Percentiles rank a stretch among this genome's conserved stretches.
Evolutionary conservation across 2,329 filamentous ascomycete genomes (phyloP).

Genomic region (Penicillium sp.): DNA sequence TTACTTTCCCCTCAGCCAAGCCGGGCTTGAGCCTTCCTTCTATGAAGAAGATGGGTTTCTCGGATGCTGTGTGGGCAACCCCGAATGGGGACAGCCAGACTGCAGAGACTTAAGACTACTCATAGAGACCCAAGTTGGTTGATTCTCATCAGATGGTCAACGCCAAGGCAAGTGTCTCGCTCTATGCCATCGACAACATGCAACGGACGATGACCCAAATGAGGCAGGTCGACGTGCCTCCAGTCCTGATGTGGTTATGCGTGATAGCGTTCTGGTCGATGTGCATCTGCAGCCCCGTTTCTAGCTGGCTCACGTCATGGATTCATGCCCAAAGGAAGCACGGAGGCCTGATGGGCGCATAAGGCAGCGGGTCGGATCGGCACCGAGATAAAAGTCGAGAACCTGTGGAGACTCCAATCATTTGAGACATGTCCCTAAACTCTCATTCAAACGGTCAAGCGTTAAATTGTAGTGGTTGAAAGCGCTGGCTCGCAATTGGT

Average conservation of each 20-base stretch:
- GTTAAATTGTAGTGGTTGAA: slow-evolving; percentile 47
- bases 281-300: slow-evolving; percentile 9
- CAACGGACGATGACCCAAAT: slow-evolving; percentile 1
- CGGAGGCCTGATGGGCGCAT: slow-evolving; percentile 22
- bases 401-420: slow-evolving; percentile 14
- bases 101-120: too few species aligned
- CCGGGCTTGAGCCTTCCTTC: too few species aligned
- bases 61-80: too few species aligned
- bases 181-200: not conserved
- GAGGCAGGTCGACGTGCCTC: not conserved
- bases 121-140: not conserved
- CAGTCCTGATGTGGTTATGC: slow-evolving; percentile 1
- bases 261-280: slow-evolving; percentile 2
- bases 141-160: not conserved
- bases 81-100: too few species aligned
- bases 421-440: slow-evolving; percentile 47
- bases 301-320: slow-evolving; percentile 12
- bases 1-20: too few species aligned
- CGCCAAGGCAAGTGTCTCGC: not conserved
- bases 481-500: slow-evolving; percentile 34
- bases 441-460: slow-evolving; percentile 50
- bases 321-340: slow-evolving; percentile 25
- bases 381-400: slow-evolving; percentile 6
- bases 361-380: slow-evolving; percentile 16
- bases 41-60: too few species aligned